Evolutionary conservation across 1,284 basidiomycete genomes (phyloP), one percentile per base, ranked within the genome.

Genomic region (Sanghuangporus sanghuang): DNA sequence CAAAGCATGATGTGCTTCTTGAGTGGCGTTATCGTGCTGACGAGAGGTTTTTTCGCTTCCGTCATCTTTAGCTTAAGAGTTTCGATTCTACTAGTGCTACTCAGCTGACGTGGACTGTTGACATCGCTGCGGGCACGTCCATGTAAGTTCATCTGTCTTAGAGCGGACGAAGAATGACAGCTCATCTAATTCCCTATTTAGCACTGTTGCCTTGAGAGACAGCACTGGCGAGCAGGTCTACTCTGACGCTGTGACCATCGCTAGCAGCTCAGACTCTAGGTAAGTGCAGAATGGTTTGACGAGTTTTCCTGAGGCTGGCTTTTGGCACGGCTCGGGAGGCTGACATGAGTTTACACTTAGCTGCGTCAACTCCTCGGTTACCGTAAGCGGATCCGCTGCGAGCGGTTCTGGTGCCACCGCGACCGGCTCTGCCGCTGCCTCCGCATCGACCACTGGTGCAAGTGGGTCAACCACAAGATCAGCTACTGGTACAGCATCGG

Each of bases 81-180:
- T 87, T 90, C 71, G 77, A 81, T 18, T 62, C 72, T 3, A 80
- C 81, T 66, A 69, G 69, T 6, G 81, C 76, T 1, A 83, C 74
- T 12, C 73, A 71, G 44, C 69, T 77, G 67, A 89, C 88, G 12
- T 93, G 90, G 90, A 74, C 55, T 14, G 86, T 85, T 57, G 79
- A 90, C 72, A 70, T 92, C 23, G 66, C 73, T 2, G 57, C 76
- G 0, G 81, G 79, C 42, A 85, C 83, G 38, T 69, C 73, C 48
- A 76, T 92, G 90, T 92, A 71, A 69, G 83, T 75, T 7, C 42
- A 66, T 14, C 6, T 9, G 27, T 21, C 63, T 14, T 42, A 53
- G 40, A n/a, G 44, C 21, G 16, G 7, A 16, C 6, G 44, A n/a
- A 7, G 6, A 46, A 27, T 48, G 32, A 57, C 32, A 59, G 3